Evolutionary conservation across 805 yeast genomes (phyloP).

Genomic region (Myxozyma neotropica): DNA sequence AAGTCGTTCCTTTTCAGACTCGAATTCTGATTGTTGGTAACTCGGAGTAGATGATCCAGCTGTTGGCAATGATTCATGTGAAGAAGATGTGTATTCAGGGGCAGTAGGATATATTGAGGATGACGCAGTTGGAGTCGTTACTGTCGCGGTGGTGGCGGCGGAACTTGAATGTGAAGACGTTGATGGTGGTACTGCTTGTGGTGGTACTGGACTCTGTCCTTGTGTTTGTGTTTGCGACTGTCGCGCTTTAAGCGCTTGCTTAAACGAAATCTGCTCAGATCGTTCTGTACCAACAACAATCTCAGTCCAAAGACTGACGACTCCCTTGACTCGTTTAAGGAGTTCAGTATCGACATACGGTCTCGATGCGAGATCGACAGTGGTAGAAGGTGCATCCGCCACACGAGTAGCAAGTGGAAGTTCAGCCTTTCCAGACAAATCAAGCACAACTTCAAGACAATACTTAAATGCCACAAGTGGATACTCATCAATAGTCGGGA

Average conservation of each 20-base stretch:
- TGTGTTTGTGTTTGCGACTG: background rate
- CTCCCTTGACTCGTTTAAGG: constrained; percentile 72
- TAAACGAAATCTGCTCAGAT: constrained; percentile 15
- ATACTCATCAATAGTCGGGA: constrained; percentile 78
- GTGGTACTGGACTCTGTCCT: no score
- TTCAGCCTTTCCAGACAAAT: constrained; percentile 63
- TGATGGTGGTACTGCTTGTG: no score
- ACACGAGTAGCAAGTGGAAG: constrained; percentile 39
- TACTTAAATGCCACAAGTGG: constrained; percentile 79
- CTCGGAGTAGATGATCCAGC: background rate
- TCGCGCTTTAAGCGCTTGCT: background rate
- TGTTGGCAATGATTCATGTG: no score
- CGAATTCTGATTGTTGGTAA: constrained; percentile 54
- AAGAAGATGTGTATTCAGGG: background rate
- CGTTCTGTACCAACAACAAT: constrained; percentile 79
- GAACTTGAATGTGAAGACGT: no score
- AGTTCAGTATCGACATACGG: constrained; percentile 75
- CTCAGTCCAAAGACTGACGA: constrained; percentile 78
- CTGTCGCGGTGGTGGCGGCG: no score
- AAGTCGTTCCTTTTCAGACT: constrained; percentile 63
- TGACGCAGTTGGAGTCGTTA: background rate
- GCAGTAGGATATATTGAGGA: background rate
- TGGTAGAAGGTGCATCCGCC: background rate
- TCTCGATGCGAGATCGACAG: constrained; percentile 25
- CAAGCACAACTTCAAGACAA: constrained; percentile 80